Percentiles rank a stretch among this genome's conserved stretches.
phyloP scores from a whole-genome alignment of 2,329 filamentous ascomycete genomes.

The Beauveria pseudobassiana region DNA sequence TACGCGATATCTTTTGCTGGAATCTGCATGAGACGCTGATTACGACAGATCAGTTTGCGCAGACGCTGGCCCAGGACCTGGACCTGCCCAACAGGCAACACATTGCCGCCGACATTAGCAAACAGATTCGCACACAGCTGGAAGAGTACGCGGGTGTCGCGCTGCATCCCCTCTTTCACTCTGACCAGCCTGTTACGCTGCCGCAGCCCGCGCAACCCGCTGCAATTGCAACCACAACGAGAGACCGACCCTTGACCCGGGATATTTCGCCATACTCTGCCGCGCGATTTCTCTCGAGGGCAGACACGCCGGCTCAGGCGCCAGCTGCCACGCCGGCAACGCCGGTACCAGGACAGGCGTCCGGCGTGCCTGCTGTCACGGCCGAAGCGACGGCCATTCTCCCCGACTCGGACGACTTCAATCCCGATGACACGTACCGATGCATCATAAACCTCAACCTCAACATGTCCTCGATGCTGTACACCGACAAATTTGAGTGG shows the following conservation, averaged over 20 bases:
- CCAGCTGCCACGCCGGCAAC: slow-evolving; percentile 45
- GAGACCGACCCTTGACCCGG: slow-evolving; percentile 26
- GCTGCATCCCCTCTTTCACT: slow-evolving; percentile 84
- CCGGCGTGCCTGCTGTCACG: slow-evolving; percentile 47
- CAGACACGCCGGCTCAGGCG: slow-evolving; percentile 46
- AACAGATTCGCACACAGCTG: slow-evolving; percentile 87
- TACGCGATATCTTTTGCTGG: slow-evolving; percentile 96
- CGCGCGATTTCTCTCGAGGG: slow-evolving; percentile 34
- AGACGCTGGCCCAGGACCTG: slow-evolving; percentile 81
- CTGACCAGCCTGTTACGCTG: slow-evolving; percentile 26
- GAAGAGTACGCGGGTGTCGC: slow-evolving; percentile 95
- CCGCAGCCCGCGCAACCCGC: slow-evolving; percentile 8
- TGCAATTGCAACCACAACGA: slow-evolving; percentile 15
- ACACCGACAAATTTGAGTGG: slow-evolving; percentile 98
- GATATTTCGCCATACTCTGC: slow-evolving; percentile 32
- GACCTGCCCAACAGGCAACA: slow-evolving; percentile 71
- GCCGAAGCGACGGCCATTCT: slow-evolving; percentile 59
- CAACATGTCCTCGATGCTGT: slow-evolving; percentile 83
- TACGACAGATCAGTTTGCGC: slow-evolving; percentile 94
- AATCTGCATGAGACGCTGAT: slow-evolving; percentile 91
- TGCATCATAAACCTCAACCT: slow-evolving; percentile 89
- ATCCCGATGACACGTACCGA: slow-evolving; percentile 89
- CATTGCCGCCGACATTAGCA: slow-evolving; percentile 75
- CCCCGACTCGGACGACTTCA: slow-evolving; percentile 62
- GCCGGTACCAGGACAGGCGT: slow-evolving; percentile 34